Percentiles rank a stretch among this genome's conserved stretches.
Evolutionary conservation across 2,329 filamentous ascomycete species (phyloP).

Genomic region (Talaromyces sp.): DNA sequence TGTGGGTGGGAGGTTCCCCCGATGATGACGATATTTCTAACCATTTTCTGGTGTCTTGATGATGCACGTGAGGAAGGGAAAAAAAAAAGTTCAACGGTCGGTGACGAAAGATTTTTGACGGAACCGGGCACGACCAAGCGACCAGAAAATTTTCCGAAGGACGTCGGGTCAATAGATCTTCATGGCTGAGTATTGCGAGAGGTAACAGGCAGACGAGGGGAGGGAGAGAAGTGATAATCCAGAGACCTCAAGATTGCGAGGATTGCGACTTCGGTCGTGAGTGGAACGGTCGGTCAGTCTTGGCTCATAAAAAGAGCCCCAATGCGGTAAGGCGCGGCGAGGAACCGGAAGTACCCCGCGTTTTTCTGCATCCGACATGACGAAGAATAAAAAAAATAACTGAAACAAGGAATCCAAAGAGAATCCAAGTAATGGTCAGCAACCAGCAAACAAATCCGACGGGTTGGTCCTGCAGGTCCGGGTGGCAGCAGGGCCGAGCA

Average conservation of each 20-base stretch:
- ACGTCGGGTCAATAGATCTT: conserved; percentile 13
- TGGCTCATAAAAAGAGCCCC: conserved; percentile 13
- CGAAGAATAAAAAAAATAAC: conserved; percentile 8
- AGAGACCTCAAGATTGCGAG: conserved; percentile 11
- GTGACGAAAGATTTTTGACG: neutral
- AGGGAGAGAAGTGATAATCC: conserved; percentile 2
- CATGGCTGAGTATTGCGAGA: conserved; percentile 26
- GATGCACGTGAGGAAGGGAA: conserved; percentile 6
- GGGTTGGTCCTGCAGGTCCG: conserved; percentile 13
- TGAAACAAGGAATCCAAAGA: conserved; percentile 3
- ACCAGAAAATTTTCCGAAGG: neutral
- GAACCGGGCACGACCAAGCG: neutral
- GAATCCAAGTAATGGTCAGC: conserved; percentile 6
- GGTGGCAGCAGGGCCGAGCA: conserved; percentile 11
- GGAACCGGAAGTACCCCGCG: conserved; percentile 11
- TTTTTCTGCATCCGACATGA: conserved; percentile 1
- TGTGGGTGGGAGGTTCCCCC: conserved; percentile 89
- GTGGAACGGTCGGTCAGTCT: conserved; percentile 25
- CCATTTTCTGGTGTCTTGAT: conserved; percentile 53
- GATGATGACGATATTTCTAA: conserved; percentile 90
- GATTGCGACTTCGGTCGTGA: conserved; percentile 14
- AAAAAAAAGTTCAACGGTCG: conserved; percentile 1
- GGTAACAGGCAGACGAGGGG: conserved; percentile 4
- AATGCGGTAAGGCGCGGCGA: conserved; percentile 9
- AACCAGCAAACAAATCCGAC: conserved; percentile 10